phyloP scores from a whole-genome alignment of 352 stramenopile species.

The Pythium chondricola region DNA sequence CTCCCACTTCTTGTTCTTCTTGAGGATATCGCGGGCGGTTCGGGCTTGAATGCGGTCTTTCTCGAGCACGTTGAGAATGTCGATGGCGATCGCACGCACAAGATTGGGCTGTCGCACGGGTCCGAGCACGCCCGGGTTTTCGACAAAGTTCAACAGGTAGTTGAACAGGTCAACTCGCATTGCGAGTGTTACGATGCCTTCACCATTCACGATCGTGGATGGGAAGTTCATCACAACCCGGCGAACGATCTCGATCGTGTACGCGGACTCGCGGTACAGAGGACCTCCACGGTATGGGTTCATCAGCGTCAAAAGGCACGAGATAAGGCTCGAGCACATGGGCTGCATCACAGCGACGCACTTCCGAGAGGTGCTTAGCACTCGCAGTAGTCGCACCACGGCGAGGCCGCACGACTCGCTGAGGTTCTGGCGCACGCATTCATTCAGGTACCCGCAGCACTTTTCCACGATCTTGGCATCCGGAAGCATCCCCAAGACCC shows the following conservation, averaged over 20 bases:
- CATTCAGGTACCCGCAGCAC: slow-evolving; percentile 59
- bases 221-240: slow-evolving; percentile 62
- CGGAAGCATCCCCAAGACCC: slow-evolving; percentile 43
- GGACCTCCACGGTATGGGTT: slow-evolving; percentile 41
- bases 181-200: slow-evolving; percentile 69
- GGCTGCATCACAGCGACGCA: slow-evolving; percentile 57
- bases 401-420: slow-evolving; percentile 60
- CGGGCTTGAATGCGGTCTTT: slow-evolving; percentile 70
- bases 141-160: slow-evolving; percentile 71
- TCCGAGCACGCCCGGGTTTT: slow-evolving; percentile 47
- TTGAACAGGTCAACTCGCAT: slow-evolving; percentile 63
- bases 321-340: slow-evolving; percentile 45
- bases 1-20: slow-evolving; percentile 87
- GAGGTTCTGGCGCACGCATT: slow-evolving; percentile 51
- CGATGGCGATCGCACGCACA: slow-evolving; percentile 60
- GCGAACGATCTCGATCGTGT: slow-evolving; percentile 67
- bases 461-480: slow-evolving; percentile 58
- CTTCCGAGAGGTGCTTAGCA: slow-evolving; percentile 47
- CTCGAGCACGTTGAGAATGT: slow-evolving; percentile 75
- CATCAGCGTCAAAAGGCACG: slow-evolving; percentile 42
- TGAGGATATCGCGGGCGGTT: slow-evolving; percentile 72
- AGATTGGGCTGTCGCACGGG: slow-evolving; percentile 57
- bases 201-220: slow-evolving; percentile 51
- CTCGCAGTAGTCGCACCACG: slow-evolving; percentile 57
- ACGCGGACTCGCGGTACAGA: slow-evolving; percentile 62